phyloP scores from a whole-genome alignment of 75 land plant genomes.

The Cryptomeria japonica region DNA sequence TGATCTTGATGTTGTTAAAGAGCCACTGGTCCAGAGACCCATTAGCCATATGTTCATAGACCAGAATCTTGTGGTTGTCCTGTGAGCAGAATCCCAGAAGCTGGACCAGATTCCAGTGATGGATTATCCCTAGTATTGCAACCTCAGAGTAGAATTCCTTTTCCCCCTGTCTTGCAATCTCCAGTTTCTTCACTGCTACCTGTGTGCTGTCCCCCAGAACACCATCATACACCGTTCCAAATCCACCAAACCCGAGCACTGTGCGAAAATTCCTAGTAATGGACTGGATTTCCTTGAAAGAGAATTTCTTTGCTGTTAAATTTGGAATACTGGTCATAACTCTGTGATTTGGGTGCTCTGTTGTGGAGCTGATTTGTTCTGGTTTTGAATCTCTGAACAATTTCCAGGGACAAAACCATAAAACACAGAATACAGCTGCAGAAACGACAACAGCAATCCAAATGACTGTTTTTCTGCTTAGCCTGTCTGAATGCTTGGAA shows the following conservation, averaged over 20 bases:
- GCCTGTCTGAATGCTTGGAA: neutral
- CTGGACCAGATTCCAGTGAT: constrained; percentile 33
- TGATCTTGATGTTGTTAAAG: constrained; percentile 3
- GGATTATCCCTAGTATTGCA: constrained; percentile 26
- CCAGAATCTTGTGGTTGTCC: constrained; percentile 18
- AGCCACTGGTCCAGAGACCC: constrained; percentile 36
- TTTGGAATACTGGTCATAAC: constrained; percentile 7
- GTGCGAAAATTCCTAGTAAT: constrained; percentile 17
- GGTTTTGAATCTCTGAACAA: neutral
- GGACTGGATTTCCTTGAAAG: constrained; percentile 16
- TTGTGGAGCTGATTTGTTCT: too few relatives aligned
- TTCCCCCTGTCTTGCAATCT: constrained; percentile 26
- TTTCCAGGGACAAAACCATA: neutral
- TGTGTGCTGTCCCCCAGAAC: constrained; percentile 15
- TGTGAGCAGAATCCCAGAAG: constrained; percentile 25
- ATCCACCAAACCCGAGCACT: constrained; percentile 30
- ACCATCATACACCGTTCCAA: constrained; percentile 32
- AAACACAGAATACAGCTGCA: neutral
- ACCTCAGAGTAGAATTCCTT: constrained; percentile 33
- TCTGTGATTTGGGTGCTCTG: neutral
- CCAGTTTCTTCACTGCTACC: constrained; percentile 32
- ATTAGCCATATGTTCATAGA: constrained; percentile 34
- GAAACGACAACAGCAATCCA: too few relatives aligned
- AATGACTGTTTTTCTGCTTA: neutral
- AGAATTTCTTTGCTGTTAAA: constrained; percentile 10